Percentiles rank a stretch among this genome's conserved stretches.
These are phyloP conservation scores for Ligustrum vulgare DNA, from an alignment of 257 asterid species.

Conservation along the genomic window DNA sequence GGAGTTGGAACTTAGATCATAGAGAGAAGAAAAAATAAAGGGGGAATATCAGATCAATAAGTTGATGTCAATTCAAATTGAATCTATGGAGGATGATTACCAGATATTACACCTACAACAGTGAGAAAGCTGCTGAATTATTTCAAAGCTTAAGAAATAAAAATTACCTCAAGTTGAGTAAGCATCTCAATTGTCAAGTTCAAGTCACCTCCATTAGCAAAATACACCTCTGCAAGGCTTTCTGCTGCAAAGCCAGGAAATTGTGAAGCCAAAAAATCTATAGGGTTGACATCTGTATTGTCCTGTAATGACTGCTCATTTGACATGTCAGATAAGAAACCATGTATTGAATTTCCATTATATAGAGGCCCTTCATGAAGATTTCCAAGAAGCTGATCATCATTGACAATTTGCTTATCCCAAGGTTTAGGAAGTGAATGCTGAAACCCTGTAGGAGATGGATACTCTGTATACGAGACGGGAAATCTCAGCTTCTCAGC, in stretches of 20 bases:
- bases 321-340: conserved; percentile 49
- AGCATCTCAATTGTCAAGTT: conserved; percentile 83
- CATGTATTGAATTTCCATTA: conserved; percentile 47
- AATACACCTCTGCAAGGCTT: conserved; percentile 74
- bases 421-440: conserved; percentile 59
- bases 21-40: neutral
- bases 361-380: conserved; percentile 52
- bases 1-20: neutral
- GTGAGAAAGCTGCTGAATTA: neutral
- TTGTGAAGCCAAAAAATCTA: conserved; percentile 74
- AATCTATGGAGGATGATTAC: neutral
- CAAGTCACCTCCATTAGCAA: conserved; percentile 76
- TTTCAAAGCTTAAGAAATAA: neutral
- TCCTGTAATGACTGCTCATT: conserved; percentile 59
- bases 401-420: conserved; percentile 52
- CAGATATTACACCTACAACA: neutral
- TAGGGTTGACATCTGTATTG: conserved; percentile 46
- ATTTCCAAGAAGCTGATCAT: conserved; percentile 51
- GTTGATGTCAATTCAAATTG: neutral
- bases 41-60: neutral
- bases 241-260: conserved; percentile 87
- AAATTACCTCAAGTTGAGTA: conserved; percentile 82
- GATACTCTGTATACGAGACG: conserved; percentile 37
- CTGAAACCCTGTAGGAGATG: conserved; percentile 55
- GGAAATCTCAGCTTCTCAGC: conserved; percentile 40